Conservation (phyloP, 352 stramenopile genomes). For the Elongisporangium anandrum region DNA sequence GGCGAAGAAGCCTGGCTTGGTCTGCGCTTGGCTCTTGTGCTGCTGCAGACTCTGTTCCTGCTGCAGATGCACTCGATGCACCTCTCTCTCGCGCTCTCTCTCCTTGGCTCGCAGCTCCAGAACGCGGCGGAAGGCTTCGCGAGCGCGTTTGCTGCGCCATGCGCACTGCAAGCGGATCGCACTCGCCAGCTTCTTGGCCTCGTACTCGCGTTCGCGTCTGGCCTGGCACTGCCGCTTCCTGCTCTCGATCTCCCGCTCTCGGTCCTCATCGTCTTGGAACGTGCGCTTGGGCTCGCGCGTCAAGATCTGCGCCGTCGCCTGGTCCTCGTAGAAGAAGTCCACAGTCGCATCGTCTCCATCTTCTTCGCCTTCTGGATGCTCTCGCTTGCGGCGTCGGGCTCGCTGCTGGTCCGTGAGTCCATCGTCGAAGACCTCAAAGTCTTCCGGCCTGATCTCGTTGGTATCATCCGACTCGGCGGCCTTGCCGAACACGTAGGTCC, state of each 20-base stretch:
- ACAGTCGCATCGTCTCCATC: conserved; percentile 12
- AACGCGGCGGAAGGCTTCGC: conserved; percentile 50
- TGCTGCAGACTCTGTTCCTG: neutral
- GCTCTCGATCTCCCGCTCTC: conserved; percentile 28
- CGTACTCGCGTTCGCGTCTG: conserved; percentile 25
- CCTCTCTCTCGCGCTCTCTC: conserved; percentile 40
- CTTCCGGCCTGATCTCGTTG: conserved; percentile 17
- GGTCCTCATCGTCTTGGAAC: conserved; percentile 19
- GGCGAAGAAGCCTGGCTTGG: neutral
- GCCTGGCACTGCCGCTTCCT: conserved; percentile 33
- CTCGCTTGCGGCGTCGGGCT: conserved; percentile 9
- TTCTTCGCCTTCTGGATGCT: conserved; percentile 2
- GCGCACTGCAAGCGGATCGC: conserved; percentile 72
- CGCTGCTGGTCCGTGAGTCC: conserved; percentile 14
- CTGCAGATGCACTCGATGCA: conserved; percentile 14
- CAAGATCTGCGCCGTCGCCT: conserved; percentile 39
- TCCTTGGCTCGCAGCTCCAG: conserved; percentile 60
- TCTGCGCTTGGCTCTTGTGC: neutral
- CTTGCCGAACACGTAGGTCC: conserved; percentile 44
- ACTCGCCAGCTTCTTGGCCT: conserved; percentile 42
- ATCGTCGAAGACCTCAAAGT: conserved; percentile 28
- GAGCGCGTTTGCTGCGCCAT: conserved; percentile 63
- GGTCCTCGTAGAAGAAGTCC: conserved; percentile 56
- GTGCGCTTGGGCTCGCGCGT: conserved; percentile 21
- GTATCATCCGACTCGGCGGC: conserved; percentile 7